Percentiles rank a stretch among this genome's conserved stretches.
phyloP scores from a whole-genome alignment of 257 asterid genomes.

The Nemophila menziesii region DNA sequence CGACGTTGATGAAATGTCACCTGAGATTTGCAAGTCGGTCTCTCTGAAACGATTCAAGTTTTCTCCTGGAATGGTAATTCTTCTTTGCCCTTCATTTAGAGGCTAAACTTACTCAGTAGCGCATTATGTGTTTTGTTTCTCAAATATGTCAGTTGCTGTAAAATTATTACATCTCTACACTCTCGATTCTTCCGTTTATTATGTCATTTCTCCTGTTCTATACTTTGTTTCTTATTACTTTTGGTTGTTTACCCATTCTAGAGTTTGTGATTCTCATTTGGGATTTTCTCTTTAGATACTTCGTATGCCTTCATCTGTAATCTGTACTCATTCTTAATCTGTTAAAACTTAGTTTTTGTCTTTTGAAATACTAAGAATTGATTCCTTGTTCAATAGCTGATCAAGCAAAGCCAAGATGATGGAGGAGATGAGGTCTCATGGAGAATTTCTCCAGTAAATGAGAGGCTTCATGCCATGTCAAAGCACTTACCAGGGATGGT shows the following conservation, averaged over 20 bases:
- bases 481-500: slow-evolving; percentile 52
- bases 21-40: slow-evolving; percentile 46
- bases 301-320: too few species aligned
- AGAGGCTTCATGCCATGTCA: slow-evolving; percentile 66
- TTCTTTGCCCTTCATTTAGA: background rate
- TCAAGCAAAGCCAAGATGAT: slow-evolving; percentile 93
- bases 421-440: slow-evolving; percentile 77
- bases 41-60: slow-evolving; percentile 72
- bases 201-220: too few species aligned
- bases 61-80: slow-evolving; percentile 90
- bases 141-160: too few species aligned
- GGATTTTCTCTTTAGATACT: too few species aligned
- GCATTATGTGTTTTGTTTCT: background rate
- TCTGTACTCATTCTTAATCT: too few species aligned
- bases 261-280: too few species aligned
- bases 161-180: too few species aligned
- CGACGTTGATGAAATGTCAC: slow-evolving; percentile 52
- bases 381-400: slow-evolving; percentile 35
- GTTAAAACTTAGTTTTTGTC: background rate
- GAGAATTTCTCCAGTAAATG: slow-evolving; percentile 88
- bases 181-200: too few species aligned
- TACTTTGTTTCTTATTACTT: too few species aligned
- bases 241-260: too few species aligned
- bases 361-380: slow-evolving; percentile 7
- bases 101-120: background rate